Evolutionary conservation across 768 basidiomycete species (phyloP), one percentile per base, ranked within the genome.

Genomic region (Pisolithus marmoratus): DNA sequence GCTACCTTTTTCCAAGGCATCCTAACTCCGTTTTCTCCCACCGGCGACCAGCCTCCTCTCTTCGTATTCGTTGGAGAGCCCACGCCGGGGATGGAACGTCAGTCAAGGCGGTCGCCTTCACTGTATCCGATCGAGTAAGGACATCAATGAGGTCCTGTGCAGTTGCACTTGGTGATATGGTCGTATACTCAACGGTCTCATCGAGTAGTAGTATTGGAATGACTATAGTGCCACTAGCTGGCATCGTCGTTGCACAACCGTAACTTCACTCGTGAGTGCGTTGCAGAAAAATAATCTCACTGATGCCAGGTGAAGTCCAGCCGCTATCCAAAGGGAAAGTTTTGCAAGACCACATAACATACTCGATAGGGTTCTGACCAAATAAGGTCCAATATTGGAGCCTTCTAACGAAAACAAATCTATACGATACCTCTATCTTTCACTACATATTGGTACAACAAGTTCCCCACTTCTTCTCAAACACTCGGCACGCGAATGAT

Each of bases 1-100:
- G 71, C 54, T 38, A 87, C 87, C 85, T 62, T 85, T 79, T 31
- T 78, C 81, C 8, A 91, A 74, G 31, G 70, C 69, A 52, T 80
- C 76, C 4, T n/a, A 92, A 74, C 55, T 88, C 87, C 2, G 78
- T 74, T 56, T 89, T 84, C 57, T 84, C 83, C 87, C 90, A 89
- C 50, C 72, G 63, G 22, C 82, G 72, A 46, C 87, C 87, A 44
- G 66, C 68, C 20, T 68, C 72, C 62, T 90, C 82, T 38, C 65
- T 71, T 44, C 84, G 75, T 42, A 88, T 75, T 49, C 64, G 71
- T 65, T 88, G 88, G 53, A 92, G 64, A 20, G 80, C 84, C 88
- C 89, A 92, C 5, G 77, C 80, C 49, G 64, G 67, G 27, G 82
- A 77, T 40, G 77, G 69, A 15, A 84, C 68, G 58, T 80, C 78